Conservation (phyloP, 768 basidiomycete genomes). For the Lactifluus volemus region DNA sequence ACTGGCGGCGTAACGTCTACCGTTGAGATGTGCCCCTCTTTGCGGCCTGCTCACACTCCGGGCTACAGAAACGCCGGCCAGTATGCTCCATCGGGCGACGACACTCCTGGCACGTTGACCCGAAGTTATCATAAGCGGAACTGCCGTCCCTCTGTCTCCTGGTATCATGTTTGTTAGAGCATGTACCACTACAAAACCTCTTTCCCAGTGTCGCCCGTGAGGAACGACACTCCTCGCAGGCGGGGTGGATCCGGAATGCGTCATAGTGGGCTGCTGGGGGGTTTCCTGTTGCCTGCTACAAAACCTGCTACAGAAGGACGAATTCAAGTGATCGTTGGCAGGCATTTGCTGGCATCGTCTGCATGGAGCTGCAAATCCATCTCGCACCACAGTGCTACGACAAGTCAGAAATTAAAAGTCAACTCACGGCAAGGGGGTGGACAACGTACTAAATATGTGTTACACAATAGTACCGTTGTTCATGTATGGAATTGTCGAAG, state of each 20-base stretch:
- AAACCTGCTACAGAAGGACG: not conserved
- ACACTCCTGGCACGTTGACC: not conserved
- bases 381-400: not conserved
- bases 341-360: not conserved
- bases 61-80: not conserved
- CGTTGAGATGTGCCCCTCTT: not conserved
- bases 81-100: not conserved
- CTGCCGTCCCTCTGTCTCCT: not conserved
- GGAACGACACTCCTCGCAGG: not conserved
- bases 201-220: not conserved
- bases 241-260: not conserved
- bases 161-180: not conserved
- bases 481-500: not conserved
- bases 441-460: not conserved
- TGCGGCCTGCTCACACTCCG: not conserved
- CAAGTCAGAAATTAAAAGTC: not conserved
- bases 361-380: not conserved
- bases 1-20: not conserved
- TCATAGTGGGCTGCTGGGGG: not conserved
- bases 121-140: not conserved
- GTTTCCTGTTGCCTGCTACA: not conserved
- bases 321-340: not conserved
- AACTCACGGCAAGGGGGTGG: not conserved
- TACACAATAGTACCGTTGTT: slow-evolving; percentile 3
- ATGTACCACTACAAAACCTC: not conserved